phyloP scores from a whole-genome alignment of 2,329 filamentous ascomycete species.

The Ceratocystis harringtonii region DNA sequence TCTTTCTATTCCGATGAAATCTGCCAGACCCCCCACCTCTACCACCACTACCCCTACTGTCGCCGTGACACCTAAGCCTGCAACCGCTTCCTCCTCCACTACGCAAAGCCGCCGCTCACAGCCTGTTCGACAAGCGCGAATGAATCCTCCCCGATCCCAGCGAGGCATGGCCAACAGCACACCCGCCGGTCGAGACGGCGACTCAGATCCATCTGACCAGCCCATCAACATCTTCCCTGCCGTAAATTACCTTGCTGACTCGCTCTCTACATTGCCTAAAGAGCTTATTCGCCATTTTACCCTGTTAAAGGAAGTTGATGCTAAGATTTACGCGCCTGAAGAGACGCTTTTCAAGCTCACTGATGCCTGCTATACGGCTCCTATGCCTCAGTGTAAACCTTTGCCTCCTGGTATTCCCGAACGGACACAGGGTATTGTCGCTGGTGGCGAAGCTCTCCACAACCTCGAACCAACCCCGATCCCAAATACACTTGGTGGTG shows the following conservation, averaged over 20 bases:
- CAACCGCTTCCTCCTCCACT: not conserved
- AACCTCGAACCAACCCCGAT: constrained; percentile 24
- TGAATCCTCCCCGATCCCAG: constrained; percentile 39
- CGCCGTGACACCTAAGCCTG: constrained; percentile 20
- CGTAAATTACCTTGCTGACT: constrained; percentile 69
- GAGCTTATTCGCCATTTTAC: constrained; percentile 95
- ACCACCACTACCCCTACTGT: constrained; percentile 24
- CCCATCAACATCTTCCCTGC: constrained; percentile 53
- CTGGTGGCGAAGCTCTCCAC: constrained; percentile 13
- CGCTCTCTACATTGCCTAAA: constrained; percentile 79
- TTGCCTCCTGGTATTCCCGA: constrained; percentile 5
- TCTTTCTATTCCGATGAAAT: constrained; percentile 33
- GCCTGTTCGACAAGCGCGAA: constrained; percentile 49
- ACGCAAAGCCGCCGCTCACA: constrained; percentile 43
- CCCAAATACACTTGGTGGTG: constrained; percentile 27
- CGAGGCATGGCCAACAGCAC: constrained; percentile 25
- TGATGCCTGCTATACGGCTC: constrained; percentile 41
- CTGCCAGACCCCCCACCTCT: constrained; percentile 33
- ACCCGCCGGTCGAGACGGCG: constrained; percentile 31
- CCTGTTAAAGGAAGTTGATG: constrained; percentile 91
- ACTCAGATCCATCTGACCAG: constrained; percentile 32
- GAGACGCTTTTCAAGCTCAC: constrained; percentile 66
- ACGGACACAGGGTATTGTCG: not conserved
- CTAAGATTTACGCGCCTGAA: constrained; percentile 83
- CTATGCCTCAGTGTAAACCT: constrained; percentile 18